Percentiles rank a stretch among this genome's conserved stretches.
Evolutionary conservation across 2,329 filamentous ascomycete species (phyloP).

Genomic region (Stagonosporopsis chrysanthemi): DNA sequence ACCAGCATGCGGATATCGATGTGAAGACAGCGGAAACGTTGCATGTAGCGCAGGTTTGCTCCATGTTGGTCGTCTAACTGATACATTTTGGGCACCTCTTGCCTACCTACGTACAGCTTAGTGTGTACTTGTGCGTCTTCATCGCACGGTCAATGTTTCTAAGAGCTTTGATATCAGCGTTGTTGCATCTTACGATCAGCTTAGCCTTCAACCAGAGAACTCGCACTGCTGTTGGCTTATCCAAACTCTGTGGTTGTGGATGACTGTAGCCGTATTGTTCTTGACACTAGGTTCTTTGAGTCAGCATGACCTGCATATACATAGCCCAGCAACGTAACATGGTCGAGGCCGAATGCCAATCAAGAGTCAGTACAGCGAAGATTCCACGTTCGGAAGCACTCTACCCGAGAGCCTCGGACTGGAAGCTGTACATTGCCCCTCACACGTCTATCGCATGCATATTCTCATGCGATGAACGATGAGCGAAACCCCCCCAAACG

Average conservation of each 20-base stretch:
- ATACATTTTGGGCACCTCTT: not conserved
- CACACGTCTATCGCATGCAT: not conserved
- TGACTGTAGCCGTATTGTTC: not conserved
- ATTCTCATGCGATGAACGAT: not conserved
- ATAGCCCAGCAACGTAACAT: not conserved
- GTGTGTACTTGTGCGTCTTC: not conserved
- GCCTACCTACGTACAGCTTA: not conserved
- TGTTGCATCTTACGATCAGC: not conserved
- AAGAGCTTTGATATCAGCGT: not conserved
- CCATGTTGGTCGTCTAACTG: constrained; percentile 2
- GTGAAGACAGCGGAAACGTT: not conserved
- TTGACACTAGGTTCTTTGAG: not conserved
- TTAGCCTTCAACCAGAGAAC: not conserved
- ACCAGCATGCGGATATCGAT: not conserved
- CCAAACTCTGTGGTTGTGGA: not conserved
- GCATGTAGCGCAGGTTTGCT: not conserved
- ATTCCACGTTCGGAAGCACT: not conserved
- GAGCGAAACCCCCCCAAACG: not conserved
- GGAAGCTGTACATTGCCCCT: not conserved
- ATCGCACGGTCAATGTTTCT: not conserved
- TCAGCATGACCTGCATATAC: too few relatives aligned
- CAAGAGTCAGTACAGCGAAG: not conserved
- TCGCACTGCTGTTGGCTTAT: too few relatives aligned
- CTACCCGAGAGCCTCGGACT: not conserved
- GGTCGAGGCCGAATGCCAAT: not conserved